Base-by-base conservation (phyloP, 768 basidiomycete species). In the Boletus subcaerulescens region DNA sequence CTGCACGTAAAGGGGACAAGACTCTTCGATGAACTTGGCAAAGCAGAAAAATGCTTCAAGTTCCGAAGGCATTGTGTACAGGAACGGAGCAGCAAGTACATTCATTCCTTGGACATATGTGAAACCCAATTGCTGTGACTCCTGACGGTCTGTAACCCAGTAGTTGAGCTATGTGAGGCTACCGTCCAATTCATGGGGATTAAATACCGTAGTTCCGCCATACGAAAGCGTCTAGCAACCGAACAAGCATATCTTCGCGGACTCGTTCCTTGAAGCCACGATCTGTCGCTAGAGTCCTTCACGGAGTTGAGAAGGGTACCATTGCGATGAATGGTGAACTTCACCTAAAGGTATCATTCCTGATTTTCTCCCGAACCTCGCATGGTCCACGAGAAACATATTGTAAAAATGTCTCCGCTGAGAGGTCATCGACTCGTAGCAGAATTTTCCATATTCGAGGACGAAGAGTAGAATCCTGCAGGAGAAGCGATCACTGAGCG, bases 91-190 rank as follows among this genome's bases (percentile, higher is more conserved):
- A 20, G 95, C 93, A 35, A 99, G 85, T 45, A 98, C 97, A 69
- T 99, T 99, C 93, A 97, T 98, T 31, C 97, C 97, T 73, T 99
- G 96, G 10, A 99, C 95, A 64, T 98, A 99, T 31, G 91, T 93
- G 72, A 98, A 97, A 10, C 84, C 91, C 40, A 92, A 80, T 53
- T 85, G 85, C n/a, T 89, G 82, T 1, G 76, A 77, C 63, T 91
- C 89, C 71, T 88, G 86, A 59, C 84, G 78, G 64, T 93, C 91
- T 93, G 60, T 10, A 56, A 36, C 46, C 26, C 24, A 26, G 50
- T 18, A 29, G 18, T 32, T 29, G 15, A 43, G 50, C 15, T 24
- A 26, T 32, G 35, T 32, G 45, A 17, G 29, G 32, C 31, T 18
- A 33, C 18, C 9, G 18, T 44, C 22, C 26, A 33, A n/a, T 31